These are phyloP conservation scores for Rhynchospora tenuis DNA, from an alignment of 176 grass and related monocot species.

Conservation along the genomic window DNA sequence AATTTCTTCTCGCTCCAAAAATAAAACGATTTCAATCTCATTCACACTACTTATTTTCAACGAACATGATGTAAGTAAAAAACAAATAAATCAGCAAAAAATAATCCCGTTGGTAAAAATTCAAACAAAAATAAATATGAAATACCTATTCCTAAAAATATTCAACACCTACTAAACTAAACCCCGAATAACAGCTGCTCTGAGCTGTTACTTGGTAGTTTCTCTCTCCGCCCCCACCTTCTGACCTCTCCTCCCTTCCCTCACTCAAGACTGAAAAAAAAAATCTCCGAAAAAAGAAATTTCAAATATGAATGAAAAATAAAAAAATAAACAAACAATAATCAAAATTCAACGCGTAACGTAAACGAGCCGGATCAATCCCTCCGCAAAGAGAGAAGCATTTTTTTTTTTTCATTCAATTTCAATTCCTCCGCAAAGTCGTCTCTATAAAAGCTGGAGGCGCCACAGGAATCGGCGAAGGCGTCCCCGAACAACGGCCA, in stretches of 20 bases:
- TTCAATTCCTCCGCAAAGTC: constrained; percentile 6
- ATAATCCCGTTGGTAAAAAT: neutral
- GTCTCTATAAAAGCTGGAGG: constrained; percentile 47
- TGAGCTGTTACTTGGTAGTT: constrained; percentile 7
- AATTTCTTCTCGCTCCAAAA: neutral
- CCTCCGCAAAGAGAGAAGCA: neutral
- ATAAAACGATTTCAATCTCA: neutral
- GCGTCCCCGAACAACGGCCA: constrained; percentile 60
- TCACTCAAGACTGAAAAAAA: neutral
- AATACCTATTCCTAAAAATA: too few relatives aligned
- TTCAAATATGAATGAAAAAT: neutral
- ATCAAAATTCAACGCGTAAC: constrained; percentile 9
- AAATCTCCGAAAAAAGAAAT: neutral
- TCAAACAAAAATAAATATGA: neutral
- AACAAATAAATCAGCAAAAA: neutral
- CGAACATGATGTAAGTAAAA: neutral
- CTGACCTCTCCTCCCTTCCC: neutral
- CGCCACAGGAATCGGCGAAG: constrained; percentile 59
- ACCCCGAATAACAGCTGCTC: neutral
- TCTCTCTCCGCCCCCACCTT: neutral
- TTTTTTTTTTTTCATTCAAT: constrained; percentile 9
- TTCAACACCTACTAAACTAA: neutral
- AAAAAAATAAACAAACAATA: neutral
- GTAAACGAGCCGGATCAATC: neutral
- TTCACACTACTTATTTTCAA: neutral